Evolutionary conservation across 495 filamentous ascomycete genomes (phyloP).

Genomic region (Ascodesmis nigricans): DNA sequence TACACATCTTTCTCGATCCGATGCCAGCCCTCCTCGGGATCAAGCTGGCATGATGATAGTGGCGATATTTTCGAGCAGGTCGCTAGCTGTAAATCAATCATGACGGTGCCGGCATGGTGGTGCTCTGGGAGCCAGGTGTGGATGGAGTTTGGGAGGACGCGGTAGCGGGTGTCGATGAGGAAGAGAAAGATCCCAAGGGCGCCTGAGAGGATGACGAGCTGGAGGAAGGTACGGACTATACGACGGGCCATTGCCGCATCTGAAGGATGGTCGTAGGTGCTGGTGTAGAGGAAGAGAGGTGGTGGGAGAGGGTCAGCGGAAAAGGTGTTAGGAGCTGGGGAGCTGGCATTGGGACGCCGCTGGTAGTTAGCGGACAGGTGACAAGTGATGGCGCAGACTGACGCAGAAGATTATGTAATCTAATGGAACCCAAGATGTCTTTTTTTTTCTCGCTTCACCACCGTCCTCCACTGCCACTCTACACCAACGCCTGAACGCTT

Average conservation of each 20-base stretch:
- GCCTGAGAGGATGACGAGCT: conserved; percentile 45
- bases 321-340: too few relatives aligned
- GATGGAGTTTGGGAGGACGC: conserved; percentile 49
- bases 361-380: too few relatives aligned
- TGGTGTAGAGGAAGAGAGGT: too few relatives aligned
- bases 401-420: too few relatives aligned
- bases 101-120: conserved; percentile 52
- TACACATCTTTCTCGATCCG: conserved; percentile 85
- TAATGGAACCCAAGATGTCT: too few relatives aligned
- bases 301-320: too few relatives aligned
- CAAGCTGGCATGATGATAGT: conserved; percentile 58
- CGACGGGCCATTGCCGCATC: conserved; percentile 18
- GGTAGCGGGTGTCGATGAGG: conserved; percentile 58
- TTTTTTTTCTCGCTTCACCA: too few relatives aligned
- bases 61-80: conserved; percentile 54
- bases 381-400: too few relatives aligned
- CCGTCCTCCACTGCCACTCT: too few relatives aligned
- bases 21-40: conserved; percentile 46
- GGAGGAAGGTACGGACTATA: conserved; percentile 55
- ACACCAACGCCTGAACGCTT: too few relatives aligned
- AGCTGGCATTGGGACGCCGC: too few relatives aligned
- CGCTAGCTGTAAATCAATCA: conserved; percentile 75
- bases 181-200: conserved; percentile 48
- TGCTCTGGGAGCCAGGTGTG: conserved; percentile 46
- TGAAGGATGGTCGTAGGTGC: too few relatives aligned